phyloP scores from a whole-genome alignment of 345 rosid genomes.

The Syzygium oleosum region DNA sequence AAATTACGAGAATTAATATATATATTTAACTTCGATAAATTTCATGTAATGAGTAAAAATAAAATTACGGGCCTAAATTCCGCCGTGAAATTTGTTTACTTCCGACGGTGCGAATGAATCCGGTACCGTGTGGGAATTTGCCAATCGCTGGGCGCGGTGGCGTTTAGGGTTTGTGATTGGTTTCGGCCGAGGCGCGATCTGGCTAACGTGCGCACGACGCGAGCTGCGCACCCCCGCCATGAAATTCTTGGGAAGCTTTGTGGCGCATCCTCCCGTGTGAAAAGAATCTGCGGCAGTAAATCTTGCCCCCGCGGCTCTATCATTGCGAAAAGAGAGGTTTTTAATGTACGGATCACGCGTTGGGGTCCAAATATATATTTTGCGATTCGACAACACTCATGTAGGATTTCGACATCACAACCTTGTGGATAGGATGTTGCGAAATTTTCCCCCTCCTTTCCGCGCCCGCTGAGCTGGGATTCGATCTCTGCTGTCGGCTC shows the following conservation, averaged over 20 bases:
- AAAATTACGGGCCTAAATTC: background rate
- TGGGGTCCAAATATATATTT: background rate
- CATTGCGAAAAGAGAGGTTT: background rate
- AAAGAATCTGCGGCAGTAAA: background rate
- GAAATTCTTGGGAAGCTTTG: background rate
- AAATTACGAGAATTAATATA: background rate
- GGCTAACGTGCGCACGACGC: constrained; percentile 1
- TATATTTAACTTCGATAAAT: background rate
- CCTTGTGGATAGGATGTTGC: background rate
- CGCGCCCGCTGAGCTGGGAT: background rate
- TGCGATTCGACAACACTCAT: background rate
- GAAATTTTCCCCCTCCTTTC: rapidly evolving
- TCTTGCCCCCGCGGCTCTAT: background rate
- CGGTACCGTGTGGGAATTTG: background rate
- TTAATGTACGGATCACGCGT: background rate
- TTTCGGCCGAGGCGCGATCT: background rate
- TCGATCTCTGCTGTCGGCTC: background rate
- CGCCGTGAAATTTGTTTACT: background rate
- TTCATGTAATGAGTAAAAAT: background rate
- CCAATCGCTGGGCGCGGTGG: background rate
- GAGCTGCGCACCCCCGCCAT: background rate
- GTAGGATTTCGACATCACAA: background rate
- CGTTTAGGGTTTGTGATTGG: background rate
- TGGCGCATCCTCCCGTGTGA: background rate
- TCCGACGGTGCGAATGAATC: background rate